phyloP scores from a whole-genome alignment of 1,284 basidiomycete species.

The Microbotryomycetes sp. region DNA sequence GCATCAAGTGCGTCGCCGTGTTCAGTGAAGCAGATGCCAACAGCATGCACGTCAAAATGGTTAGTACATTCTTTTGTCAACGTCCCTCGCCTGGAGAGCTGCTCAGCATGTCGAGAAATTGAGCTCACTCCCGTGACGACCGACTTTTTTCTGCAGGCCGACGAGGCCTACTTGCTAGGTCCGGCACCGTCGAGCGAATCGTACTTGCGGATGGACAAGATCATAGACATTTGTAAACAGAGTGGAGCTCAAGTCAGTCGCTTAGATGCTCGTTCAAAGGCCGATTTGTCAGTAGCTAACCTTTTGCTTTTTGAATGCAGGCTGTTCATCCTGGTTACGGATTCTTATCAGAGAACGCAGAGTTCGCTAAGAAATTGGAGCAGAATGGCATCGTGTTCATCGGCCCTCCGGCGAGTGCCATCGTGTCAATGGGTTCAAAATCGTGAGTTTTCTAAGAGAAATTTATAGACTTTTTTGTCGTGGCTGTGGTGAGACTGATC shows the following conservation, averaged over 20 bases:
- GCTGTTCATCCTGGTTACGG: constrained; percentile 84
- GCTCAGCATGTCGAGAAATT: not conserved
- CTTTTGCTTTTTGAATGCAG: constrained; percentile 42
- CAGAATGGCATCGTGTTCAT: constrained; percentile 40
- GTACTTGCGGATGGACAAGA: constrained; percentile 83
- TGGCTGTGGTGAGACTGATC: not conserved
- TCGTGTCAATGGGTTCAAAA: constrained; percentile 75
- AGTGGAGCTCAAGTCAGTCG: constrained; percentile 69
- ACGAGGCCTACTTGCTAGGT: constrained; percentile 90
- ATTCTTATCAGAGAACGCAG: constrained; percentile 67
- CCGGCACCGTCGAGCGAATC: constrained; percentile 80
- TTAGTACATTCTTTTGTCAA: constrained; percentile 5
- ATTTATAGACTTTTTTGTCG: not conserved
- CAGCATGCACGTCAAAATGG: constrained; percentile 61
- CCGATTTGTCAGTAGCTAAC: not conserved
- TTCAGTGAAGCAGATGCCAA: constrained; percentile 77
- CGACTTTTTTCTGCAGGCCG: constrained; percentile 54
- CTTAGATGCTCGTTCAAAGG: not conserved
- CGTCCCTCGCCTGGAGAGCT: not conserved
- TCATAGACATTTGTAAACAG: constrained; percentile 68
- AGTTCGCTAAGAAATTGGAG: constrained; percentile 31
- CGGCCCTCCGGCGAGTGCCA: constrained; percentile 42
- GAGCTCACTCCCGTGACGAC: not conserved
- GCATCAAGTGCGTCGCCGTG: constrained; percentile 82
- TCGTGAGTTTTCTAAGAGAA: constrained; percentile 20